Conservation (phyloP, 2,329 filamentous ascomycete genomes). For the Ophiostoma sp. region DNA sequence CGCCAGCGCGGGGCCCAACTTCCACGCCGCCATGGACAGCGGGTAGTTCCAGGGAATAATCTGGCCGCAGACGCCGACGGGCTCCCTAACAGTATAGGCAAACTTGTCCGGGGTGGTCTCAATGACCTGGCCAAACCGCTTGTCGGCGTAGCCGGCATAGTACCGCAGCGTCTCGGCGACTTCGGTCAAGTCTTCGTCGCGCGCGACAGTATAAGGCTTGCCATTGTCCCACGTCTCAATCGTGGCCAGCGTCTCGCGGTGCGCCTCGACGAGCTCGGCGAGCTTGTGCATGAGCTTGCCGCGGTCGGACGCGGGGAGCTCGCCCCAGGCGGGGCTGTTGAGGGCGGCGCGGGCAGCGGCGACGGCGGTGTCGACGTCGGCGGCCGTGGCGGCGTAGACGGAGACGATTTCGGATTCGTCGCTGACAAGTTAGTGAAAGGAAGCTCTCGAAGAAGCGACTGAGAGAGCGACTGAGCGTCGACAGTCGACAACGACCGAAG, state of each 20-base stretch:
- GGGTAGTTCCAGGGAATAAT: constrained; percentile 79
- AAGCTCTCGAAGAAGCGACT: too few species aligned
- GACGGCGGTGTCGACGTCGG: constrained; percentile 29
- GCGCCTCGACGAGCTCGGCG: constrained; percentile 45
- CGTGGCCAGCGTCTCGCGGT: constrained; percentile 43
- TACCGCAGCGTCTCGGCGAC: constrained; percentile 58
- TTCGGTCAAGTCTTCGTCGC: constrained; percentile 24
- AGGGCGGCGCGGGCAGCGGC: constrained; percentile 30
- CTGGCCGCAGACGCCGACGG: constrained; percentile 66
- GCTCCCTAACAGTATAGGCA: constrained; percentile 68
- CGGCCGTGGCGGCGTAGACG: constrained; percentile 25
- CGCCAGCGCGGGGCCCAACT: constrained; percentile 65
- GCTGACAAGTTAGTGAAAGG: background rate
- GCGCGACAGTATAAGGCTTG: constrained; percentile 51
- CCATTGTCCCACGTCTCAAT: constrained; percentile 81
- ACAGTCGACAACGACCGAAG: background rate
- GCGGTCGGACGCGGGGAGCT: constrained; percentile 34
- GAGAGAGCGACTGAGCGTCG: background rate
- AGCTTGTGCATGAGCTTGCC: constrained; percentile 46
- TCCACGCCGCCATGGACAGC: constrained; percentile 69
- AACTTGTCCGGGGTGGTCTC: constrained; percentile 61
- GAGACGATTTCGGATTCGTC: constrained; percentile 26
- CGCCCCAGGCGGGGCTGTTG: constrained; percentile 23
- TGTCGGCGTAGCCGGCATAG: constrained; percentile 73
- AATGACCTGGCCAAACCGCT: constrained; percentile 69